phyloP scores from a whole-genome alignment of 176 grass and related monocot species.

The Carex cristatella region DNA sequence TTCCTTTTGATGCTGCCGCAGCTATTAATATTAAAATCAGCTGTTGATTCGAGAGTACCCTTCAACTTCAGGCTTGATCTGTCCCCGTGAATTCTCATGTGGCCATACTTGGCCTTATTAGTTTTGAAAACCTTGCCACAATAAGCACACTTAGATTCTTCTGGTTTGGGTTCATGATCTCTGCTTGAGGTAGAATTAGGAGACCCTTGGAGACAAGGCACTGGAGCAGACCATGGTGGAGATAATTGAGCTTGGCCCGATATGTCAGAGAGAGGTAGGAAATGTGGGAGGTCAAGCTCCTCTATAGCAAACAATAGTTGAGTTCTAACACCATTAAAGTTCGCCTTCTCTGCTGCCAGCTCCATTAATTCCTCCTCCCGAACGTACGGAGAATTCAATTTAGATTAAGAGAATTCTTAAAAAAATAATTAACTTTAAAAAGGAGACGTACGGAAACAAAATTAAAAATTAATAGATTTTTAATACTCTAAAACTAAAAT shows the following conservation, averaged over 20 bases:
- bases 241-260: too few species aligned
- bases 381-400: neutral
- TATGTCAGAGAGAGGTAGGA: too few species aligned
- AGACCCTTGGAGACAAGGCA: too few species aligned
- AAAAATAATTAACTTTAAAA: neutral
- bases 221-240: too few species aligned
- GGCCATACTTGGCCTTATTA: constrained; percentile 8
- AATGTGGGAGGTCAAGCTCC: too few species aligned
- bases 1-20: neutral
- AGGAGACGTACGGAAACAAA: neutral
- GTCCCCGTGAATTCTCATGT: constrained; percentile 2
- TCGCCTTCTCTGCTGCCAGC: too few species aligned
- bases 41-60: too few species aligned
- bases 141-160: too few species aligned
- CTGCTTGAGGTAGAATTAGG: too few species aligned
- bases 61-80: neutral
- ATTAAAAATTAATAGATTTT: neutral
- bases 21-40: neutral
- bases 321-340: too few species aligned
- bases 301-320: too few species aligned
- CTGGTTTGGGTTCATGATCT: too few species aligned
- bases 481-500: neutral
- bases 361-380: neutral
- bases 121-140: neutral
- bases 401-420: neutral